Conservation (phyloP, 768 basidiomycete species). For the Austroboletus festivus region DNA sequence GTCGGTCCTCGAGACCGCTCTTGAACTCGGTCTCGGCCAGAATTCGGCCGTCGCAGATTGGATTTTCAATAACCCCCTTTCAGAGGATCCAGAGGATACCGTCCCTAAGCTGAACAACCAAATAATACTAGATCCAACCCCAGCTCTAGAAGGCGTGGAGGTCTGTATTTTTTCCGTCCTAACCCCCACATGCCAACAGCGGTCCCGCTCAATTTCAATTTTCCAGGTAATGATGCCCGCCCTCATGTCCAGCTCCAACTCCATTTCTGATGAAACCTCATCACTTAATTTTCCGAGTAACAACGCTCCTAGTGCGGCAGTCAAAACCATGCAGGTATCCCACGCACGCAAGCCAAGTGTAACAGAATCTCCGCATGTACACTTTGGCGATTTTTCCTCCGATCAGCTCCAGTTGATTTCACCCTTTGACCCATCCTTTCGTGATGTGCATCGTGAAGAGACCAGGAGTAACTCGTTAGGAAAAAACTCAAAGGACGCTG, state of each 20-base stretch:
- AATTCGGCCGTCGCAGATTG: constrained; percentile 62
- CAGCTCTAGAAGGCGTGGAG: constrained; percentile 22
- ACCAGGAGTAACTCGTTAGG: background rate
- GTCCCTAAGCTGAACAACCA: constrained; percentile 14
- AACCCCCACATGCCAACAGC: background rate
- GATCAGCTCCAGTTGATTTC: constrained; percentile 30
- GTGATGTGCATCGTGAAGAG: background rate
- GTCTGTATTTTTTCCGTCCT: constrained; percentile 22
- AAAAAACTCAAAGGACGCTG: constrained; percentile 8
- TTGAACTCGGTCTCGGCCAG: constrained; percentile 61
- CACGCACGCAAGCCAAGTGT: constrained; percentile 30
- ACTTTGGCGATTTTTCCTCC: constrained; percentile 30
- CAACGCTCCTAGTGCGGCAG: constrained; percentile 13
- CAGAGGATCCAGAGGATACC: constrained; percentile 52
- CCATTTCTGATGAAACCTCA: constrained; percentile 42
- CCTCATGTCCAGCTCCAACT: constrained; percentile 40
- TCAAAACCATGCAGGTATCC: constrained; percentile 12
- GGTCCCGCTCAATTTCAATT: constrained; percentile 10
- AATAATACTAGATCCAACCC: constrained; percentile 6
- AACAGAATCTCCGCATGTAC: constrained; percentile 28
- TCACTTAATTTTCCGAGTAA: constrained; percentile 28
- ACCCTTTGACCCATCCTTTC: constrained; percentile 16
- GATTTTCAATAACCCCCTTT: constrained; percentile 64
- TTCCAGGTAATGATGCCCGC: constrained; percentile 30
- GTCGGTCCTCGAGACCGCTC: constrained; percentile 70